Evolutionary conservation across 2,329 filamentous ascomycete species (phyloP), one percentile per base, ranked within the genome.

Genomic region (Chaetomiaceae sp.): DNA sequence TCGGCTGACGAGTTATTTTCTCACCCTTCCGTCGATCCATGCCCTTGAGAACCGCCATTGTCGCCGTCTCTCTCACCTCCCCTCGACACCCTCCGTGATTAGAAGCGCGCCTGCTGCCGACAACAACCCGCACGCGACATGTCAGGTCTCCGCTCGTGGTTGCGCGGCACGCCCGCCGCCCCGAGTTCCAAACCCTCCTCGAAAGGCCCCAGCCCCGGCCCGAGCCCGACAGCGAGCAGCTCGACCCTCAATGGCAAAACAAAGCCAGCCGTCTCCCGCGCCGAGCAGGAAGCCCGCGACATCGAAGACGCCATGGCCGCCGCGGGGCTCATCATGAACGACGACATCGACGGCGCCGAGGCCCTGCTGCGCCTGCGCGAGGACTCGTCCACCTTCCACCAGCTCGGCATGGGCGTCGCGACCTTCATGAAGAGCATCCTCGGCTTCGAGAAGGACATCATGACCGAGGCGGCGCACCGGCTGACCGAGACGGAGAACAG

Each of bases 401-500:
- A 87, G 74, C 78, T 97, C 31, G 91, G 91, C 27, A 78, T 85
- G 60, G 87, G 89, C 48, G 84, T 96, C 31, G 84, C 91, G 19
- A 83, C 83, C 40, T 97, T 97, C 68, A 85, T 97, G 70, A 80
- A 85, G 62, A 91, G 91, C 17, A 86, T 94, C 2, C 74, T 97
- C 1, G 91, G 91, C 2, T 94, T 96, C 64, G 94, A 97, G 71
- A 91, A 95, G 69, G 85, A 94, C 3, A 79, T 95, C 60, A 94
- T 97, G 87, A 83, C 83, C 53, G 84, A 95, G 74, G 90, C 94
- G 20, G 82, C 83, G 14, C 79, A 83, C 23, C 80, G 83, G 45
- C 77, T 99, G 23, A 79, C 78, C 47, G 83, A 87, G 40, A 89
- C 89, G 53, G 92, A 97, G 72, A 83, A 80, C 27, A 79, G 81